phyloP scores from a whole-genome alignment of 306 rosid species.

The Crataegus laevigata region DNA sequence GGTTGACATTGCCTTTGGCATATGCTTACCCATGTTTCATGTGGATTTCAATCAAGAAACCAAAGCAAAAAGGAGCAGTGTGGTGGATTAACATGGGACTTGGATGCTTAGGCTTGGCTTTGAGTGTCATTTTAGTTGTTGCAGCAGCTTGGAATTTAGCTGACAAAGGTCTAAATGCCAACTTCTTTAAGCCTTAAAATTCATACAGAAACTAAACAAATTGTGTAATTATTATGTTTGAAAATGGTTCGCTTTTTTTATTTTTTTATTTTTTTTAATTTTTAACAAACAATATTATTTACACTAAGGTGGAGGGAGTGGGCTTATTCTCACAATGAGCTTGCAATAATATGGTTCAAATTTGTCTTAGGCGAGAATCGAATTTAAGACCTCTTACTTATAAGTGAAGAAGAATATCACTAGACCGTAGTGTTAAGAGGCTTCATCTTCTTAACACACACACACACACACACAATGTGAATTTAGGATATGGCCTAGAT shows the following conservation, averaged over 20 bases:
- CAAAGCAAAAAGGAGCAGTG: slow-evolving; percentile 3
- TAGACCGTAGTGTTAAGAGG: too few species aligned
- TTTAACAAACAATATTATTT: too few species aligned
- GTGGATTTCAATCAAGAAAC: slow-evolving; percentile 61
- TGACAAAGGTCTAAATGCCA: slow-evolving; percentile 35
- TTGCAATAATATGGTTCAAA: too few species aligned
- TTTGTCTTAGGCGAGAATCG: too few species aligned
- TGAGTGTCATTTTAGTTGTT: slow-evolving; percentile 32
- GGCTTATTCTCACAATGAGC: too few species aligned
- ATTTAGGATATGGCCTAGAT: too few species aligned
- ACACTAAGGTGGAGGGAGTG: too few species aligned
- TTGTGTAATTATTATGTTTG: background rate
- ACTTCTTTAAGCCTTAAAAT: slow-evolving; percentile 47
- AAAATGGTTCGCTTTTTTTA: background rate
- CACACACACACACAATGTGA: too few species aligned
- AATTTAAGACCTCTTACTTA: too few species aligned
- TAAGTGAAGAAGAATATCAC: too few species aligned
- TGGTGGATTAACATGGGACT: slow-evolving; percentile 42
- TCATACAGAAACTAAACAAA: background rate
- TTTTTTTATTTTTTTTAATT: too few species aligned
- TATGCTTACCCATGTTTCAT: slow-evolving; percentile 73
- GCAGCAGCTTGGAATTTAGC: slow-evolving; percentile 36
- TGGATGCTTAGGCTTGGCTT: slow-evolving; percentile 37
- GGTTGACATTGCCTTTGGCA: slow-evolving; percentile 51
- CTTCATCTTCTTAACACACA: too few species aligned